These are phyloP conservation scores for Avena insularis DNA, from an alignment of 176 grass and related monocot genomes.

Conservation along the genomic window DNA sequence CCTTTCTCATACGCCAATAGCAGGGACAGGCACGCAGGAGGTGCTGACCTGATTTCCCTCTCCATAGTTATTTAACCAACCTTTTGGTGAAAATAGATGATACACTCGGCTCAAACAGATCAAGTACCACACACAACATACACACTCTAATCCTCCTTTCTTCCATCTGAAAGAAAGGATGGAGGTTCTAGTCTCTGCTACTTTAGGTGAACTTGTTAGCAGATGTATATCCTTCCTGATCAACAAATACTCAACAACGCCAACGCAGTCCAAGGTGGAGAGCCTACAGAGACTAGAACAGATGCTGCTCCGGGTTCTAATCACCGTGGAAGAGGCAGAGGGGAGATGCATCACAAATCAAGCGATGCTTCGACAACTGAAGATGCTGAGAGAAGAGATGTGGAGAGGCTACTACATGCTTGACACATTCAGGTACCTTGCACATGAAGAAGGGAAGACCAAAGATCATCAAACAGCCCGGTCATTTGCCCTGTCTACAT, in stretches of 20 bases:
- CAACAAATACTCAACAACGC: background rate
- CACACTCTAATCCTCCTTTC: background rate
- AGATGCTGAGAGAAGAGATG: background rate
- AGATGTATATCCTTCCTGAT: constrained; percentile 36
- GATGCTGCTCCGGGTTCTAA: constrained; percentile 5
- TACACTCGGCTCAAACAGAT: background rate
- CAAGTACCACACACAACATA: background rate
- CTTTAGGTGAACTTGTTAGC: constrained; percentile 4
- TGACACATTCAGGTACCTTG: background rate
- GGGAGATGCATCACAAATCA: constrained; percentile 25
- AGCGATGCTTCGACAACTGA: background rate
- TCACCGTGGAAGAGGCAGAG: constrained; percentile 4
- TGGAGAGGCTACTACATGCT: constrained; percentile 19
- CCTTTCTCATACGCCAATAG: background rate
- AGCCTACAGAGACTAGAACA: constrained; percentile 9
- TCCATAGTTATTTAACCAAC: background rate
- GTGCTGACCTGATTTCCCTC: background rate
- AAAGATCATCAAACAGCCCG: background rate
- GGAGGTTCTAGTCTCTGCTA: constrained; percentile 10
- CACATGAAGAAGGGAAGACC: background rate
- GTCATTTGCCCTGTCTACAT: constrained; percentile 21
- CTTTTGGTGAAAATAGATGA: background rate
- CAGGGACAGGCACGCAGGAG: background rate
- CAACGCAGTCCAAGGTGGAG: background rate
- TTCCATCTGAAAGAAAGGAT: background rate